Evolutionary conservation across 2,329 filamentous ascomycete species (phyloP).

Genomic region (Didymella exigua): DNA sequence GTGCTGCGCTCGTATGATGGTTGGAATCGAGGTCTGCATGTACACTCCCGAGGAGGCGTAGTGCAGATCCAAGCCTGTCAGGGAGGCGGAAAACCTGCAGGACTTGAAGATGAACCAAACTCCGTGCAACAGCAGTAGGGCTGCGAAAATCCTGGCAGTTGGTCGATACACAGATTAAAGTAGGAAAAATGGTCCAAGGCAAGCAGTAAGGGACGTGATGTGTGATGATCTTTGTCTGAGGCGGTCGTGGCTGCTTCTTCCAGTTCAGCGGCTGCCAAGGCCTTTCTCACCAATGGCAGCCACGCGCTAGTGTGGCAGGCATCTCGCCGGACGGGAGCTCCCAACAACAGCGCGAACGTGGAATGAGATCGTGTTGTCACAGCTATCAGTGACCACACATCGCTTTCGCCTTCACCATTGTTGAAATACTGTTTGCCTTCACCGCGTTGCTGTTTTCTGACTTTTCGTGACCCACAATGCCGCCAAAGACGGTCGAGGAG

Average conservation of each 20-base stretch:
- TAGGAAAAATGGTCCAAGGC: slow-evolving; percentile 25
- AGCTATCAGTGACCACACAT: neutral
- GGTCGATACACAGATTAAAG: slow-evolving; percentile 21
- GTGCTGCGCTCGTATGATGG: slow-evolving; percentile 20
- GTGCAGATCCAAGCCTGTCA: slow-evolving; percentile 43
- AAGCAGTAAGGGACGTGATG: slow-evolving; percentile 27
- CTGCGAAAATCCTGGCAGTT: slow-evolving; percentile 20
- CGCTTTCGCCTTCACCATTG: neutral
- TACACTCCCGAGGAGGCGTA: slow-evolving; percentile 41
- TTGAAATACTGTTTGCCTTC: neutral
- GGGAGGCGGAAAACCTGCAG: slow-evolving; percentile 36
- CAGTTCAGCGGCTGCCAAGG: slow-evolving; percentile 30
- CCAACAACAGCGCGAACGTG: slow-evolving; percentile 21
- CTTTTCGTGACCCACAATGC: slow-evolving; percentile 30
- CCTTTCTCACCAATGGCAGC: slow-evolving; percentile 30
- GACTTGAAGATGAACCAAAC: slow-evolving; percentile 31
- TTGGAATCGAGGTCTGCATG: slow-evolving; percentile 31
- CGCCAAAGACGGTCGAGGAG: slow-evolving; percentile 53
- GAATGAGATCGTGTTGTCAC: slow-evolving; percentile 4
- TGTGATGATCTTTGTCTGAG: slow-evolving; percentile 47
- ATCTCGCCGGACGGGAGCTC: slow-evolving; percentile 23
- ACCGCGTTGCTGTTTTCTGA: neutral
- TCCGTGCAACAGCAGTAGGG: slow-evolving; percentile 21
- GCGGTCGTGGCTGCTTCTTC: slow-evolving; percentile 40
- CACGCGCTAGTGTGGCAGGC: slow-evolving; percentile 30